Conservation (phyloP, 805 yeast species). For the Debaryomyces hansenii region DNA sequence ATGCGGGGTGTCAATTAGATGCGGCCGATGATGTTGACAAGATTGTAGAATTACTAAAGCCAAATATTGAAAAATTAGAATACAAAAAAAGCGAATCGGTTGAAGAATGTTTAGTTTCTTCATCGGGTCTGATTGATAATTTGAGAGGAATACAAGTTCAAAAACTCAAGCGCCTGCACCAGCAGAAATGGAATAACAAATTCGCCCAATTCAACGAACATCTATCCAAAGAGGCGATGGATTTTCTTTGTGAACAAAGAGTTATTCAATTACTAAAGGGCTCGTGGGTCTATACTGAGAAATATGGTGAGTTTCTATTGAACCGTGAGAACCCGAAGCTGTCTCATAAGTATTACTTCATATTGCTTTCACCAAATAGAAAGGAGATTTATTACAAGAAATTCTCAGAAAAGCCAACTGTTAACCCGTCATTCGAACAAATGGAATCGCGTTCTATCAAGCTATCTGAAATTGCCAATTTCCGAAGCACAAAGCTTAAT, state of each 20-base stretch:
- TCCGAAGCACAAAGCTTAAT: slow-evolving; percentile 51
- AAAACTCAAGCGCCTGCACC: slow-evolving; percentile 36
- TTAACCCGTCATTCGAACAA: slow-evolving; percentile 57
- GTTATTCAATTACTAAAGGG: slow-evolving; percentile 72
- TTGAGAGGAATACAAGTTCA: slow-evolving; percentile 57
- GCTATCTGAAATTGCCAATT: slow-evolving; percentile 49
- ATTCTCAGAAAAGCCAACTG: slow-evolving; percentile 46
- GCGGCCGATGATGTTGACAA: slow-evolving; percentile 51
- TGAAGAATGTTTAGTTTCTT: slow-evolving; percentile 49
- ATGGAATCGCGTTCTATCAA: slow-evolving; percentile 55
- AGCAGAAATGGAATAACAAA: slow-evolving; percentile 44
- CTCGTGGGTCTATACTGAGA: slow-evolving; percentile 73
- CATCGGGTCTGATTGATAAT: slow-evolving; percentile 41
- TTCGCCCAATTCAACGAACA: slow-evolving; percentile 49
- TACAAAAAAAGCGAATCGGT: slow-evolving; percentile 23
- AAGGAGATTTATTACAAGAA: slow-evolving; percentile 60
- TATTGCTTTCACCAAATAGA: slow-evolving; percentile 67
- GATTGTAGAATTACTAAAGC: slow-evolving; percentile 44
- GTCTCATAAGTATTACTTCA: slow-evolving; percentile 47
- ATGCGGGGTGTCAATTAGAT: slow-evolving; percentile 49
- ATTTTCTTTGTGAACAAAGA: slow-evolving; percentile 75
- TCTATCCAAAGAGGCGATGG: slow-evolving; percentile 57
- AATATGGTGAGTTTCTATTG: slow-evolving; percentile 41
- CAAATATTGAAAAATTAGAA: slow-evolving; percentile 31
- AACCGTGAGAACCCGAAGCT: slow-evolving; percentile 15